These are phyloP conservation scores for Lanmaoa rubissima DNA, from an alignment of 768 basidiomycete genomes.

Conservation along the genomic window DNA sequence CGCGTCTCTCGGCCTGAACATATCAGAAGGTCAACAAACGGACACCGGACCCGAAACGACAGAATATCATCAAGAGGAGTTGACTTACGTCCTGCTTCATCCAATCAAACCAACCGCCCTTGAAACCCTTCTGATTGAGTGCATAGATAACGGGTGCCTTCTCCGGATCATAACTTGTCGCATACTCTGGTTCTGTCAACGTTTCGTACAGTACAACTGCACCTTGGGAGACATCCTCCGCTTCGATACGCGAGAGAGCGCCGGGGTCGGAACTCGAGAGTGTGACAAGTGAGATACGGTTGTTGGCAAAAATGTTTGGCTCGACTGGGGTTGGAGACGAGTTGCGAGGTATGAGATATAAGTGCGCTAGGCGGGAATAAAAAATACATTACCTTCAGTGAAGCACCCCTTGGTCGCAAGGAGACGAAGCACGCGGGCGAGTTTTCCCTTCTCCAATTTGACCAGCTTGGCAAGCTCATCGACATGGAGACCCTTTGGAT, in stretches of 20 bases:
- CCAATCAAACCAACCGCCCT: conserved; percentile 23
- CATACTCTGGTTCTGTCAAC: conserved; percentile 26
- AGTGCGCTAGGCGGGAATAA: neutral
- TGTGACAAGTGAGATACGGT: conserved; percentile 32
- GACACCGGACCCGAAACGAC: neutral
- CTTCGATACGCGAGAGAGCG: conserved; percentile 5
- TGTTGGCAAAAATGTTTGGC: conserved; percentile 32
- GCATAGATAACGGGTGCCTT: conserved; percentile 24
- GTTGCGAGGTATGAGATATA: neutral
- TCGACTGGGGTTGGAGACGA: conserved; percentile 15
- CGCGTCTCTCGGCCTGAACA: conserved; percentile 12
- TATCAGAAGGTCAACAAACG: neutral
- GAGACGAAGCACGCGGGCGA: conserved; percentile 29
- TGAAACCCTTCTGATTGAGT: conserved; percentile 13
- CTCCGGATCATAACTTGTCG: conserved; percentile 20
- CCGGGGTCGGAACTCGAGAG: conserved; percentile 12
- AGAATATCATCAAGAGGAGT: neutral
- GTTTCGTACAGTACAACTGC: conserved; percentile 23
- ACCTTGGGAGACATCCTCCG: conserved; percentile 12
- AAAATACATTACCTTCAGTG: conserved; percentile 23
- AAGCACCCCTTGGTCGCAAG: conserved; percentile 33
- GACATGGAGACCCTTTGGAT: conserved; percentile 30
- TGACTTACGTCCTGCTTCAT: conserved; percentile 21
- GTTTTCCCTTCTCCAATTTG: conserved; percentile 27
- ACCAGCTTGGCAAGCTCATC: conserved; percentile 26